Conservation (phyloP, 106 monocot species). For the Hemerocallis citrina region DNA sequence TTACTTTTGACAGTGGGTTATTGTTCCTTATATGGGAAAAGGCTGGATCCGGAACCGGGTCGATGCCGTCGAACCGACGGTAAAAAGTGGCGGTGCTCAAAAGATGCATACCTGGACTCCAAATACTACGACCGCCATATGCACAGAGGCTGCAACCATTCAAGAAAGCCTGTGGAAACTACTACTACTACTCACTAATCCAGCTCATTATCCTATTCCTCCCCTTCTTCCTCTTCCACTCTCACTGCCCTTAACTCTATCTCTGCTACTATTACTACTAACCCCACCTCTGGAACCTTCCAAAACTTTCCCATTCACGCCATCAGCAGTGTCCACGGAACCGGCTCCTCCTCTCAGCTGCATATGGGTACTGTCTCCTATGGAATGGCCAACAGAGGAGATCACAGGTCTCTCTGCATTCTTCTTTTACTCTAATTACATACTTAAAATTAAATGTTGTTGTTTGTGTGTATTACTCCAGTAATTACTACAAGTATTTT, state of each 20-base stretch:
- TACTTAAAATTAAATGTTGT: too few relatives aligned
- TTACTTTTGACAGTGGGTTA: too few relatives aligned
- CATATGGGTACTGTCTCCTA: conserved; percentile 15
- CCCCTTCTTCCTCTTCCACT: too few relatives aligned
- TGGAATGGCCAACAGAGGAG: conserved; percentile 14
- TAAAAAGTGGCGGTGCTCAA: conserved; percentile 61
- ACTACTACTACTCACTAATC: too few relatives aligned
- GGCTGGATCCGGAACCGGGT: conserved; percentile 38
- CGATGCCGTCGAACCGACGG: conserved; percentile 57
- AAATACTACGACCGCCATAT: conserved; percentile 66
- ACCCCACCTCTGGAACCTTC: conserved; percentile 10
- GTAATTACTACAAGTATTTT: too few relatives aligned
- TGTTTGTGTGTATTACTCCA: too few relatives aligned
- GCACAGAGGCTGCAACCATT: conserved; percentile 53
- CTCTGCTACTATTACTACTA: neutral
- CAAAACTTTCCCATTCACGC: conserved; percentile 12
- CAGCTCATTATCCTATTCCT: too few relatives aligned
- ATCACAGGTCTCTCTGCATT: conserved; percentile 32
- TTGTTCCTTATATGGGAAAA: too few relatives aligned
- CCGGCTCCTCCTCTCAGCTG: conserved; percentile 20
- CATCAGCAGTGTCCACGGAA: neutral
- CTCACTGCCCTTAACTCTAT: conserved; percentile 14
- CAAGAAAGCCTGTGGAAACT: conserved; percentile 77
- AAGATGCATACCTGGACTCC: conserved; percentile 36
- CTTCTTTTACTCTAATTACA: too few relatives aligned